Base-by-base conservation (phyloP, 805 yeast species). In the Candida lessepsii region DNA sequence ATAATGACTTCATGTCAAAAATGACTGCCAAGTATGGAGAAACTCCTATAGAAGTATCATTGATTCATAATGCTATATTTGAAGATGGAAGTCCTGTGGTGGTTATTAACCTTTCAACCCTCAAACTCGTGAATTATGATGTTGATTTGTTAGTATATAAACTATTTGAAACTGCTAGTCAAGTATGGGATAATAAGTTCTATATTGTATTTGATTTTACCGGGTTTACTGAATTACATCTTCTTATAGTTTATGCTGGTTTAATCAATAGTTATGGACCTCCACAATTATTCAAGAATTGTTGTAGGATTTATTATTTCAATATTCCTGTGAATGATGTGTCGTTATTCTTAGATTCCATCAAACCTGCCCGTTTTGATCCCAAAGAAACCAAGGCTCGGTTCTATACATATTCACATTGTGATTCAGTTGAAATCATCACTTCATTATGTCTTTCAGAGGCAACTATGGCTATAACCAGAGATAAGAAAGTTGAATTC, bases 1-100 rank as follows among this genome's bases (percentile, higher is more conserved):
- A 81, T 18, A 80, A 77, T 50, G 95, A 87, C 41, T 85, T 85
- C 48, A 81, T 88, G 87, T 74, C 79, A 18, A 80, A 78, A 41
- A 74, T 80, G 60, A 68, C 87, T 0, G 64, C 76, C 33, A 73
- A 75, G 44, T 80, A 81, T 44, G 60, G 73, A 9, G 75, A 73
- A 4, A 46, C 56, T n/a, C 56, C 70, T 5, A 52, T 65, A 16
- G 76, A 75, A 11, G 50, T 61, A 10, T 65, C 71, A 0, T 63
- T 81, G 26, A 70, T 85, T 9, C 79, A 76, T 37, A 87, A 79
- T 46, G 78, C 85, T 1, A 76, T 83, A 11, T 78, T 83, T 26
- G 68, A 74, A 27, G 95, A 86, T 53, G 95, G 95, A 10, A 61
- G 78, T 0, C 95, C 93, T 1, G 71, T 81, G 15, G 63, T 85